Evolutionary conservation across 176 grass and related monocot species (phyloP), one percentile per base, ranked within the genome.

Genomic region (Triticum timopheevii): DNA sequence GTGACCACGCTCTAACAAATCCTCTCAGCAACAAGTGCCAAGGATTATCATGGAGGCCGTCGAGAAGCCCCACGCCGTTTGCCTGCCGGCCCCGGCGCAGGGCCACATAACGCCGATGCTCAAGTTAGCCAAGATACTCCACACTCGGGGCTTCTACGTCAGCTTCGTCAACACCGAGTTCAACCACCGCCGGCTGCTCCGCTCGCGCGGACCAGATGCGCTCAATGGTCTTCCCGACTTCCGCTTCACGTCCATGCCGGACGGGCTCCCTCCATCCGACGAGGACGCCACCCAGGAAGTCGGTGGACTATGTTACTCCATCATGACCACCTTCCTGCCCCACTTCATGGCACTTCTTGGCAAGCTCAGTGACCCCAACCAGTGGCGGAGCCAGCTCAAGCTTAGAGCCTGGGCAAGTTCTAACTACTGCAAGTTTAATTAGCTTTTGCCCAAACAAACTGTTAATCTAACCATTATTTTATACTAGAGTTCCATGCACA

Each of bases 121-220:
- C 50, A 84, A 86, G 82, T 61, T 47, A 1, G 44, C 44, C 44
- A 47, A 47, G 44, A 47, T 47, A 11, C 44, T 47, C 12, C 44
- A 47, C 12, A 11, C 44, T 12, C 44, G 45, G 4, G 93, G 88
- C 28, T 89, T 95, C 80, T 73, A 23, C 16, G 52, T 95, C 69
- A 95, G 90, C 59, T 93, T 93, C 65, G 80, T 87, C 80, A 95
- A 93, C 83, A 62, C 89, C 2, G 86, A 95, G 76, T 89, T 93
- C 84, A 91, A 89, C 80, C 91, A 93, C 44, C 67, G 61, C 0
- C 83, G 91, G 4, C 76, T 94, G 42, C 80, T 92, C 40, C 70
- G 30, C 45, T 69, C 87, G 0, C 70, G 82, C 7, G 86, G 88
- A 13, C 25, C 79, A 49, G 62, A 44, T 22, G 79, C 89, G 33